A percentile compares a stretch with the other conserved stretches of the same genome.
Conservation (phyloP, 257 asterid species). For the Nicotiana noctiflora region DNA sequence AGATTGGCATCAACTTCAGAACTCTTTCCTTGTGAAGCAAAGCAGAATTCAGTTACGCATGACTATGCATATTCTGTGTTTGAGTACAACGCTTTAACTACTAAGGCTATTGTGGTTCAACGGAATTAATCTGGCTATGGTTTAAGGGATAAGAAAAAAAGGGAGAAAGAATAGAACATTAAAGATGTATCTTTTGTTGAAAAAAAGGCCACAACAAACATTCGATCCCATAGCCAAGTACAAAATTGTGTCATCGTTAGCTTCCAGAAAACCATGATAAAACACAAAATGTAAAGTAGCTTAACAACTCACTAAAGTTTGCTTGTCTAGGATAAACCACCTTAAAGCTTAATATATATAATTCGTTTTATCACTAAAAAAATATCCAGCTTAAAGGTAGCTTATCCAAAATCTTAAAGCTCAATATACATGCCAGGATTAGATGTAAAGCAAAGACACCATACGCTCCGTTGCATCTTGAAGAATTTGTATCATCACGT, state of each 20-base stretch:
- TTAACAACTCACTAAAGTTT: background rate
- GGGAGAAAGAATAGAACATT: background rate
- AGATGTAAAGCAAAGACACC: background rate
- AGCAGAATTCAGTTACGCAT: background rate
- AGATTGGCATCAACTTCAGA: background rate
- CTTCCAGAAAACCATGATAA: background rate
- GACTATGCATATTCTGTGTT: background rate
- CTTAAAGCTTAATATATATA: background rate
- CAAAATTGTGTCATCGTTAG: background rate
- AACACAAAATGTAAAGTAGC: background rate
- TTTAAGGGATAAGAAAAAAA: background rate
- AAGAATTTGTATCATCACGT: background rate
- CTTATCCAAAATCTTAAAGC: background rate
- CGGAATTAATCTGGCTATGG: background rate
- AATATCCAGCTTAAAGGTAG: background rate
- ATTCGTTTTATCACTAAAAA: background rate
- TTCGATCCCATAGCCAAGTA: background rate
- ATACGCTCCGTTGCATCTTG: background rate
- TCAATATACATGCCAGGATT: background rate
- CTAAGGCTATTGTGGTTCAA: background rate
- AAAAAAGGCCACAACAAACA: background rate
- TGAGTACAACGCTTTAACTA: background rate
- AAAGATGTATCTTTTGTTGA: background rate
- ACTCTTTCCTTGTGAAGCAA: background rate
- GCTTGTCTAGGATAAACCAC: background rate